Evolutionary conservation across 2,329 filamentous ascomycete species (phyloP).

Genomic region (Thelonectria blattea): DNA sequence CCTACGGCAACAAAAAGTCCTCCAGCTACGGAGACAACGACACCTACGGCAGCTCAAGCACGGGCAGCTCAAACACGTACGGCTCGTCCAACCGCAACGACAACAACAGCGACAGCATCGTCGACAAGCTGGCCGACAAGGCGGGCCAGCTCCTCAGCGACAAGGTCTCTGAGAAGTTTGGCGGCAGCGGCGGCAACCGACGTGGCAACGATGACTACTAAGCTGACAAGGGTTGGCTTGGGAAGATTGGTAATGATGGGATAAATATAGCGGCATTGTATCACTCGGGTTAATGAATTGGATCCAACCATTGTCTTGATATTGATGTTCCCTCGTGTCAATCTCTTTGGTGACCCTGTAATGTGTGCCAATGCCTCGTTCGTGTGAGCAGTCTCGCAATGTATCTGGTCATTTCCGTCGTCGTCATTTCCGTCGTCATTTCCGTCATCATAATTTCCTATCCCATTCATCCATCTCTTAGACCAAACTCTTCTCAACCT

Average conservation of each 20-base stretch:
- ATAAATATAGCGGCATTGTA: constrained; percentile 9
- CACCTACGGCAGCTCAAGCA: constrained; percentile 8
- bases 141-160: constrained; percentile 56
- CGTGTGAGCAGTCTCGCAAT: constrained; percentile 2
- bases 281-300: constrained; percentile 2
- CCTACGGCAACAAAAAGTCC: constrained; percentile 21
- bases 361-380: background rate
- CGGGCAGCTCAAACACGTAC: constrained; percentile 17
- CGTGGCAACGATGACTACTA: constrained; percentile 32
- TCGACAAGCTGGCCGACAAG: constrained; percentile 65
- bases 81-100: constrained; percentile 14
- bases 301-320: background rate
- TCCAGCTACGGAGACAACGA: background rate
- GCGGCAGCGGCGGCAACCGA: constrained; percentile 39
- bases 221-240: background rate
- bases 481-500: constrained; percentile 66
- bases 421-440: background rate
- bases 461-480: constrained; percentile 1
- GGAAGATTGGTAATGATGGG: background rate
- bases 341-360: background rate
- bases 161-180: constrained; percentile 52
- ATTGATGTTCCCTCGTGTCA: background rate
- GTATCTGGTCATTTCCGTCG: background rate
- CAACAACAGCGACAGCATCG: constrained; percentile 28
- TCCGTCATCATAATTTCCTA: constrained; percentile 7